A percentile compares a stretch with the other conserved stretches of the same genome.
These are phyloP conservation scores for Silene conica DNA, from an alignment of 148 eudicot genomes.

Conservation along the genomic window DNA sequence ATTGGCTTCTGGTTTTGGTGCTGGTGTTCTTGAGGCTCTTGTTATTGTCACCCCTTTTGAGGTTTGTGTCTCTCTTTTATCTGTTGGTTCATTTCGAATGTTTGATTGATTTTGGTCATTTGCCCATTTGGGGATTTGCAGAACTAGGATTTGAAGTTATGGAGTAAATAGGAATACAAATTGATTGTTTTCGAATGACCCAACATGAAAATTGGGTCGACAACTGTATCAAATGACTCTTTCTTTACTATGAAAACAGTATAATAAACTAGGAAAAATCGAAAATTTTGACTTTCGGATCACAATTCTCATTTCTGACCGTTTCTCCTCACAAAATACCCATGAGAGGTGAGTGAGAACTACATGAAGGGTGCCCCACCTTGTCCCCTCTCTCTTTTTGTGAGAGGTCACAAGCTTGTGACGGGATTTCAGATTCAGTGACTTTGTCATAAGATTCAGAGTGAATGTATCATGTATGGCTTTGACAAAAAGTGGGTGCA, in stretches of 20 bases:
- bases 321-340: too few relatives aligned
- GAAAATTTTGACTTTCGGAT: not conserved
- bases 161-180: not conserved
- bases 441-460: too few relatives aligned
- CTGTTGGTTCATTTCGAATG: not conserved
- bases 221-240: too few relatives aligned
- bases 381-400: too few relatives aligned
- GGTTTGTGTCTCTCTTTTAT: slow-evolving; percentile 27
- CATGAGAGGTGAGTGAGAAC: too few relatives aligned
- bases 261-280: not conserved
- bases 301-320: too few relatives aligned
- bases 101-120: not conserved
- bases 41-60: slow-evolving; percentile 92
- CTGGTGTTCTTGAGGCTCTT: slow-evolving; percentile 93
- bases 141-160: not conserved
- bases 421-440: too few relatives aligned
- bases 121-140: not conserved
- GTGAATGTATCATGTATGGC: too few relatives aligned
- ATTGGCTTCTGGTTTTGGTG: slow-evolving; percentile 69
- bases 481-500: too few relatives aligned
- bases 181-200: too few relatives aligned
- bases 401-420: too few relatives aligned
- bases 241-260: not conserved
- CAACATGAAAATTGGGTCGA: not conserved
- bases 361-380: too few relatives aligned